Percentiles rank a stretch among this genome's conserved stretches.
Conservation (phyloP, 331 rosid genomes). For the Quercus tomentella region DNA sequence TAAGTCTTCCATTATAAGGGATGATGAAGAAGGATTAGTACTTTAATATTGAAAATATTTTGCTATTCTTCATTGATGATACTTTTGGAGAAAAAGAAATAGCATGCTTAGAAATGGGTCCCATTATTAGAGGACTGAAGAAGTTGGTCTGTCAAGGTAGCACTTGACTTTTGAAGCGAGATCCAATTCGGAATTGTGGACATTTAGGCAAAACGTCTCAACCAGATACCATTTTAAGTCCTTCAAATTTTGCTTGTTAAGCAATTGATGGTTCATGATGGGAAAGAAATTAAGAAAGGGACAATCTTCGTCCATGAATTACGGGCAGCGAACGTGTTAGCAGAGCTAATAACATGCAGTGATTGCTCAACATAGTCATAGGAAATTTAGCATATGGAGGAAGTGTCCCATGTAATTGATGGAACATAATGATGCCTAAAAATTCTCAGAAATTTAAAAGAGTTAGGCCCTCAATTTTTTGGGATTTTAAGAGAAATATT, state of each 20-base stretch:
- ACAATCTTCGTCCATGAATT: constrained; percentile 31
- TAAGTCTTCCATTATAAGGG: too few relatives aligned
- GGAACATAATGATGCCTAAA: not conserved
- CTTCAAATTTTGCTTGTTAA: too few relatives aligned
- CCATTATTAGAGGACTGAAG: not conserved
- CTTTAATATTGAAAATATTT: not conserved
- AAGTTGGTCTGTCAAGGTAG: not conserved
- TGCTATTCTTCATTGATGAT: not conserved
- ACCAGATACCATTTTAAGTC: too few relatives aligned
- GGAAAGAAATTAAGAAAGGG: not conserved
- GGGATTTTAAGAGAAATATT: too few relatives aligned
- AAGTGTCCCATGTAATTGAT: not conserved
- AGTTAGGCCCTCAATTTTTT: too few relatives aligned
- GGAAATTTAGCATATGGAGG: too few relatives aligned
- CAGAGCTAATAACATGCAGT: constrained; percentile 22
- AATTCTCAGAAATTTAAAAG: too few relatives aligned
- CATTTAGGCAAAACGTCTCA: too few relatives aligned
- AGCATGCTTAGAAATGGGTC: constrained; percentile 38
- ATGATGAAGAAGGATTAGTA: too few relatives aligned
- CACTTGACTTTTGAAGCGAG: too few relatives aligned
- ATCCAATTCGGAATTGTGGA: too few relatives aligned
- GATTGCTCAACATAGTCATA: constrained; percentile 22
- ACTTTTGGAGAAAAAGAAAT: not conserved
- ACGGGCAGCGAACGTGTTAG: constrained; percentile 16
- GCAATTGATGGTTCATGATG: too few relatives aligned